Conservation (phyloP, 768 basidiomycete genomes). For the Boletellus emodensis region DNA sequence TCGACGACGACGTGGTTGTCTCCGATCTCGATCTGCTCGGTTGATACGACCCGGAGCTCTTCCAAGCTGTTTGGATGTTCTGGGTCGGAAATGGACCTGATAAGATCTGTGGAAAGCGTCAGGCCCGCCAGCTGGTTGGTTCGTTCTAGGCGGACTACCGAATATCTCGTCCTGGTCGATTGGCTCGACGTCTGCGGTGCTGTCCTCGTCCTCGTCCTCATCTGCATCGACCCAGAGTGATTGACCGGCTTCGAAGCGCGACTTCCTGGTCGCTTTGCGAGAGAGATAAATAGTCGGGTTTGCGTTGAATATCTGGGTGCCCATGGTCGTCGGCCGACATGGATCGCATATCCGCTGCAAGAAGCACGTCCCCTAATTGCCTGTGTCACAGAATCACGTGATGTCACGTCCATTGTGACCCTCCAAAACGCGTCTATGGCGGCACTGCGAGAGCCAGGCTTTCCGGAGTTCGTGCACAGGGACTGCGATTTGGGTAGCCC, state of each 20-base stretch:
- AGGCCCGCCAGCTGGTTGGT: not conserved
- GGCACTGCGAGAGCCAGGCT: not conserved
- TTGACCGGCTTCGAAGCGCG: slow-evolving; percentile 36
- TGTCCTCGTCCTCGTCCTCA: slow-evolving; percentile 36
- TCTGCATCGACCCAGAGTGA: slow-evolving; percentile 62
- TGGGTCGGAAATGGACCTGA: slow-evolving; percentile 89
- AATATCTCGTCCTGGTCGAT: slow-evolving; percentile 94
- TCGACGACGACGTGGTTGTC: slow-evolving; percentile 77
- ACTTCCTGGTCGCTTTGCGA: slow-evolving; percentile 43
- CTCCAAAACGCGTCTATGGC: slow-evolving; percentile 17
- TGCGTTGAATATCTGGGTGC: slow-evolving; percentile 72
- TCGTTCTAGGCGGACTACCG: slow-evolving; percentile 44
- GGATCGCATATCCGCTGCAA: slow-evolving; percentile 11
- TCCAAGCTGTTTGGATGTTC: slow-evolving; percentile 94
- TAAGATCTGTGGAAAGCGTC: slow-evolving; percentile 58
- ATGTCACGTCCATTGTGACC: slow-evolving; percentile 4
- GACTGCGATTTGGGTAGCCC: not conserved
- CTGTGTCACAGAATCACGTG: slow-evolving; percentile 24
- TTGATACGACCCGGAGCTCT: slow-evolving; percentile 91
- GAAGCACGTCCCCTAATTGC: slow-evolving; percentile 2
- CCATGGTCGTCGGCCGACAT: slow-evolving; percentile 35
- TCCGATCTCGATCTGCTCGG: slow-evolving; percentile 68
- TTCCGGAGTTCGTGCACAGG: not conserved
- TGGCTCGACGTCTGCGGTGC: slow-evolving; percentile 44
- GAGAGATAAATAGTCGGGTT: slow-evolving; percentile 79